A percentile compares a stretch with the other conserved stretches of the same genome.
Conservation (phyloP, 345 rosid genomes). For the Bruguiera sexangula region DNA sequence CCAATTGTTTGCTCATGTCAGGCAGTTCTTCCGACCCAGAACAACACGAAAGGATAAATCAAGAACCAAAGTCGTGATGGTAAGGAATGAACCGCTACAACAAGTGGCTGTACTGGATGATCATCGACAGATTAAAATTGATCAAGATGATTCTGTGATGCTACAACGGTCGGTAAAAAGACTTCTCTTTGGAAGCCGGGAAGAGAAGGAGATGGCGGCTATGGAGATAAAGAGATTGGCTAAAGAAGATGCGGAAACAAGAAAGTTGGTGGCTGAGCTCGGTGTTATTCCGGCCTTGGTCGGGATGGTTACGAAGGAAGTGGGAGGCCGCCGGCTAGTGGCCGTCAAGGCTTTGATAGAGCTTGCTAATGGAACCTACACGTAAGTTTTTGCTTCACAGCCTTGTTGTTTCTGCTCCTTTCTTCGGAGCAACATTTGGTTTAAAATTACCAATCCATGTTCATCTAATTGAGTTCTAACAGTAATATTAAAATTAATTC, state of each 20-base stretch:
- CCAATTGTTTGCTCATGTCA: constrained; percentile 53
- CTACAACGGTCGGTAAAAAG: constrained; percentile 77
- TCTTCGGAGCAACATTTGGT: no score
- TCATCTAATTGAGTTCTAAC: no score
- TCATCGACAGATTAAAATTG: neutral
- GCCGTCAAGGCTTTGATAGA: constrained; percentile 75
- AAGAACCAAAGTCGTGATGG: neutral
- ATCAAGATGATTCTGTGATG: constrained; percentile 35
- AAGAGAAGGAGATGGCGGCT: constrained; percentile 71
- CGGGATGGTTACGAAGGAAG: constrained; percentile 51
- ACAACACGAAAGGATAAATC: constrained; percentile 31
- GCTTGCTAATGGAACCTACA: constrained; percentile 73
- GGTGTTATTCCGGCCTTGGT: constrained; percentile 81
- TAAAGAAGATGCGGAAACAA: constrained; percentile 46
- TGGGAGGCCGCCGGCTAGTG: constrained; percentile 36
- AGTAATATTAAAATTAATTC: no score
- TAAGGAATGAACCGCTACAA: neutral
- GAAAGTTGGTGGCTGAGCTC: constrained; percentile 77
- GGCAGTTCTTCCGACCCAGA: constrained; percentile 56
- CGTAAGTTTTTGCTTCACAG: constrained; percentile 41
- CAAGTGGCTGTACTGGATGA: neutral
- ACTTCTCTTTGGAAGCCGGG: constrained; percentile 74
- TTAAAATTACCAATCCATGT: no score
- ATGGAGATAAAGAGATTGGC: constrained; percentile 62
- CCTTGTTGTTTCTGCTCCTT: no score